These are phyloP conservation scores for Coemansia sp. DNA, from an alignment of 192 early-diverging fungal species.

Conservation along the genomic window DNA sequence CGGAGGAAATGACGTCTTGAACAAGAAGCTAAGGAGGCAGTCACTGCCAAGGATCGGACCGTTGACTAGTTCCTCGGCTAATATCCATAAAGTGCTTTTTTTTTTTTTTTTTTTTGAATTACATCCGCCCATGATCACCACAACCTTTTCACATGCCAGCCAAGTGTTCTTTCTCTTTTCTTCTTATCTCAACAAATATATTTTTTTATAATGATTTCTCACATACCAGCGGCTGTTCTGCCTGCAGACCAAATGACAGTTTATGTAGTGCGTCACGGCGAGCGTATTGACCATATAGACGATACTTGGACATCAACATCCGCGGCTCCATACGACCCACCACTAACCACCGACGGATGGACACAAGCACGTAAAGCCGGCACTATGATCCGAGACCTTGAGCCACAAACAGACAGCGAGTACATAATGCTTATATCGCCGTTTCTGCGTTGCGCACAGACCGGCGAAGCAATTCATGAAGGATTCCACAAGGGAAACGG, in stretches of 20 bases:
- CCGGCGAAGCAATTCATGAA: slow-evolving; percentile 21
- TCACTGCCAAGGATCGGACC: too few species aligned
- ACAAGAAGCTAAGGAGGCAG: too few species aligned
- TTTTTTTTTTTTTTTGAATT: too few species aligned
- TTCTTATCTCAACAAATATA: neutral
- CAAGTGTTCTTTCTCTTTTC: neutral
- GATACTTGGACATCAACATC: slow-evolving; percentile 33
- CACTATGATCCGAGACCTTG: slow-evolving; percentile 30
- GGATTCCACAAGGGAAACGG: slow-evolving; percentile 23
- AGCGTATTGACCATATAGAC: slow-evolving; percentile 53
- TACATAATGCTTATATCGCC: slow-evolving; percentile 46
- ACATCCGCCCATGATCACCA: neutral
- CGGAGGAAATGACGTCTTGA: too few species aligned
- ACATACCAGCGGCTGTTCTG: neutral
- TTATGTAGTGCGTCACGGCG: slow-evolving; percentile 52
- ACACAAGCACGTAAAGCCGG: slow-evolving; percentile 36
- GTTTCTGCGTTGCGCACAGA: slow-evolving; percentile 51
- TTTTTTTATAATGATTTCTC: slow-evolving; percentile 3
- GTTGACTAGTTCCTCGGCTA: too few species aligned
- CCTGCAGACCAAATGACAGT: slow-evolving; percentile 24
- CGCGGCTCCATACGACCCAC: slow-evolving; percentile 41
- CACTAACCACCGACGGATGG: slow-evolving; percentile 35
- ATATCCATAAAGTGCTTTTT: too few species aligned
- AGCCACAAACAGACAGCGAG: slow-evolving; percentile 10
- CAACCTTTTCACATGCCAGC: neutral